Evolutionary conservation across 805 yeast species (phyloP).

Genomic region (Brettanomyces custersianus): DNA sequence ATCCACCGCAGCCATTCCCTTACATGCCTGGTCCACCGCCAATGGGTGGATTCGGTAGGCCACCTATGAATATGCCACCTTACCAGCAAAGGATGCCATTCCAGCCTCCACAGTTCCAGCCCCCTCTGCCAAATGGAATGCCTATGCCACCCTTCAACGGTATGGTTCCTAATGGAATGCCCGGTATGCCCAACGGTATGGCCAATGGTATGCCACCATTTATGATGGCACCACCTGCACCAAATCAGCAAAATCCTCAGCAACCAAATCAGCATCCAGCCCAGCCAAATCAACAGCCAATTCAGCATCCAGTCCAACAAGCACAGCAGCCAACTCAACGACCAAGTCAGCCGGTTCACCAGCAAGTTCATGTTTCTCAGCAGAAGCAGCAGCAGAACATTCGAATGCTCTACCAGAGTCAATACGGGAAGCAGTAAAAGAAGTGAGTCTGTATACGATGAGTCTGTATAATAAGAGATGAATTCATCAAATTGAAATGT

Average conservation of each 20-base stretch:
- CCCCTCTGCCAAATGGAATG: constrained; percentile 3
- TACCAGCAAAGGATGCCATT: constrained; percentile 4
- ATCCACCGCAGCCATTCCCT: too few species aligned
- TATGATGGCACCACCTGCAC: constrained; percentile 1
- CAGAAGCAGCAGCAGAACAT: background rate
- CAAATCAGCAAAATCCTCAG: constrained; percentile 5
- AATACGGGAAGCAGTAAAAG: constrained; percentile 2
- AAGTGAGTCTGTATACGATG: background rate
- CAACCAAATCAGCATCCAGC: constrained; percentile 6
- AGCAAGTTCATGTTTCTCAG: constrained; percentile 5
- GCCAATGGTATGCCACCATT: constrained; percentile 3
- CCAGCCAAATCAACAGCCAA: constrained; percentile 6
- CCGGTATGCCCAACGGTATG: background rate
- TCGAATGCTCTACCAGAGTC: constrained; percentile 3
- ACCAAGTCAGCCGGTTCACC: constrained; percentile 14
- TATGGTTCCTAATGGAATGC: constrained; percentile 1
- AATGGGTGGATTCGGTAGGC: background rate
- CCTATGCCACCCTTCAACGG: background rate
- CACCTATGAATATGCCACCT: background rate
- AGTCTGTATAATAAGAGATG: too few species aligned
- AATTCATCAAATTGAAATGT: background rate
- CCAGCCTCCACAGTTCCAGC: constrained; percentile 1
- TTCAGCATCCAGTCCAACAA: constrained; percentile 4
- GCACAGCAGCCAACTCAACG: constrained; percentile 10
- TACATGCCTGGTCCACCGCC: background rate